Conservation (phyloP, 2,329 filamentous ascomycete species). For the Grosmannia clavigera region DNA sequence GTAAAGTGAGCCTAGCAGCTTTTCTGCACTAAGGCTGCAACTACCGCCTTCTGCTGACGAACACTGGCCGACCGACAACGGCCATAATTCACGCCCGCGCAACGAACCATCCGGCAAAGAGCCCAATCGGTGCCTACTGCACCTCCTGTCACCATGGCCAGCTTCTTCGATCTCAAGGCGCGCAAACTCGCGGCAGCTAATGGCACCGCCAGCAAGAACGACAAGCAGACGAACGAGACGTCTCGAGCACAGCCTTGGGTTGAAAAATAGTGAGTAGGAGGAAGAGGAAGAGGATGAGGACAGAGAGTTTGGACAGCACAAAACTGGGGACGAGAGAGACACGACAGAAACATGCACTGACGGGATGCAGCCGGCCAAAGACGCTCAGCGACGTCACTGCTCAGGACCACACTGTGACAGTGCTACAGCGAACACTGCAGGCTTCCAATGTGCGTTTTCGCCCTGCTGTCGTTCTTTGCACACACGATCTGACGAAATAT, state of each 20-base stretch:
- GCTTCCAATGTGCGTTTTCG: constrained; percentile 60
- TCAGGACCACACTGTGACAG: constrained; percentile 91
- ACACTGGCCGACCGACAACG: background rate
- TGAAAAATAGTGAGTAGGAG: constrained; percentile 75
- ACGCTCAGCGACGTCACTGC: constrained; percentile 89
- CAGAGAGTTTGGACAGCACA: background rate
- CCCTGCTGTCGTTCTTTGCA: background rate
- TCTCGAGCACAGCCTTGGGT: constrained; percentile 82
- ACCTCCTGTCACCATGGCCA: constrained; percentile 48
- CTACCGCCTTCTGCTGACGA: background rate
- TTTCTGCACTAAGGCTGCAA: background rate
- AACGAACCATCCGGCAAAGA: background rate
- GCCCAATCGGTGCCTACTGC: background rate
- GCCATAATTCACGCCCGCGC: background rate
- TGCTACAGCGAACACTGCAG: constrained; percentile 85
- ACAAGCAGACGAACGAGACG: constrained; percentile 49
- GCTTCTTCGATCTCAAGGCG: constrained; percentile 93
- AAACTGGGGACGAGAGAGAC: background rate
- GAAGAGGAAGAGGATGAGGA: constrained; percentile 27
- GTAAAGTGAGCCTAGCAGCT: constrained; percentile 7
- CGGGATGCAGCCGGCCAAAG: constrained; percentile 64
- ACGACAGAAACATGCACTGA: constrained; percentile 17
- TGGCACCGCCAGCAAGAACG: constrained; percentile 51
- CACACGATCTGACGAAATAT: background rate
- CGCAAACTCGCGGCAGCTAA: constrained; percentile 64